Conservation (phyloP, 495 filamentous ascomycete species). For the Neurospora sp. region DNA sequence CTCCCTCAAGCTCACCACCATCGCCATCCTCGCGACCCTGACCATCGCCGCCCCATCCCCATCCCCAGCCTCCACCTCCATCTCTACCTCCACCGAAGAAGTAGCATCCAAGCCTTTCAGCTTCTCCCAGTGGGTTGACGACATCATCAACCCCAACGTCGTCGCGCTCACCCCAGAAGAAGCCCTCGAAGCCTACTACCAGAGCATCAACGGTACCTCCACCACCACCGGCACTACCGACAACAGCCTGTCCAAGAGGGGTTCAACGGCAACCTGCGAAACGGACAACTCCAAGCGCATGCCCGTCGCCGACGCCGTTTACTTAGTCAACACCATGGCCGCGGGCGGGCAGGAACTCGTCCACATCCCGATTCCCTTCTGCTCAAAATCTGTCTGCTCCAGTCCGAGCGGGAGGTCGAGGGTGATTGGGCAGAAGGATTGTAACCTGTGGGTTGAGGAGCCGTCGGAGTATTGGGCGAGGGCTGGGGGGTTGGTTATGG, state of each 20-base stretch:
- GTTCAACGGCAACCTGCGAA: neutral
- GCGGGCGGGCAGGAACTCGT: neutral
- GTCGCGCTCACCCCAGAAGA: neutral
- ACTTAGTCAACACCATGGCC: neutral
- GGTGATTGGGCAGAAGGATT: neutral
- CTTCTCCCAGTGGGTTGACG: neutral
- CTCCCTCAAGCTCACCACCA: neutral
- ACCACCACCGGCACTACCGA: neutral
- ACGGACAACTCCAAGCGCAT: neutral
- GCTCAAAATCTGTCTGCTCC: neutral
- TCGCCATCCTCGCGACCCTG: neutral
- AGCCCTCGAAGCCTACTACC: neutral
- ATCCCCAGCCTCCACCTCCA: neutral
- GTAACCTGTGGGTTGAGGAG: neutral
- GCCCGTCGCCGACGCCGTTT: neutral
- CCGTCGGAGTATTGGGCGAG: neutral
- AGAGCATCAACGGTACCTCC: neutral
- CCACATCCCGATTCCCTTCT: neutral
- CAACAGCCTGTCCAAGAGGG: neutral
- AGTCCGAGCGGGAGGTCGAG: neutral
- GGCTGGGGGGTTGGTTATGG: neutral
- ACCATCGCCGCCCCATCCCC: neutral
- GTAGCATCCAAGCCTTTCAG: neutral
- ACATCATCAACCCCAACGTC: neutral
- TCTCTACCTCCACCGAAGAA: neutral